Base-by-base conservation (phyloP, 139 green algal species). In the Chlamydomonas urium region DNA sequence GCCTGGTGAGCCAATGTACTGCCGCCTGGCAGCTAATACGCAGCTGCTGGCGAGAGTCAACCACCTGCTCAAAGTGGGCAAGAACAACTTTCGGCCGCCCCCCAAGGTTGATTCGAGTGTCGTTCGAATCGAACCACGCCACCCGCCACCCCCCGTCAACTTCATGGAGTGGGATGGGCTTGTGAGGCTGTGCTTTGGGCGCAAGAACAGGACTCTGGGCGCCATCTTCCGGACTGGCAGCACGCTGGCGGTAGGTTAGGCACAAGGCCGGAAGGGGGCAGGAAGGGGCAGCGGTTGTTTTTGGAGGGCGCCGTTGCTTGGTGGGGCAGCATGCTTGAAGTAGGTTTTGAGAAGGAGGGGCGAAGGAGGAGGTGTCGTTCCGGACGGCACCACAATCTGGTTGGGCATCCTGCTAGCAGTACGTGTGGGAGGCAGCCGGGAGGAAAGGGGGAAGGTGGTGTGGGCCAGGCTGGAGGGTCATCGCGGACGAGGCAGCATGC, bases 111-210 rank as follows among this genome's bases (percentile, higher is more conserved):
- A 99, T 83, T 94, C 84, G 2, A 93, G 82, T 33, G 93, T 99
- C 29, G 94, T 99, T 79, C 86, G 95, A 28, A 98, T 99, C 50
- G 96, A 99, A 83, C 96, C 96, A 42, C 83, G 93, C 31, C 88
- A 94, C 75, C 95, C 95, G 38, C 91, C 92, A 3, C 91, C 94
- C 0, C 90, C 91, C 32, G 86, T 99, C 36, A 97, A 98, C 82
- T 95, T 99, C 65, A 38, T 90, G 38, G 95, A 99, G 83, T 99
- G 94, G 95, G 96, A 99, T 77, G 95, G 95, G 10, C 82, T 99
- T 19, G 81, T 96, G 62, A 87, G 93, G 28, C 74, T 98, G 3
- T 93, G 86, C 69, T 98, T 98, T 81, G 84, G 76, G 3, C 78
- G 89, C 58, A 93, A 90, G 79, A 99, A 99, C 86, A 98, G 97